Percentiles rank a stretch among this genome's conserved stretches.
Evolutionary conservation across 768 basidiomycete genomes (phyloP).

Genomic region (Lyophyllum decastes): DNA sequence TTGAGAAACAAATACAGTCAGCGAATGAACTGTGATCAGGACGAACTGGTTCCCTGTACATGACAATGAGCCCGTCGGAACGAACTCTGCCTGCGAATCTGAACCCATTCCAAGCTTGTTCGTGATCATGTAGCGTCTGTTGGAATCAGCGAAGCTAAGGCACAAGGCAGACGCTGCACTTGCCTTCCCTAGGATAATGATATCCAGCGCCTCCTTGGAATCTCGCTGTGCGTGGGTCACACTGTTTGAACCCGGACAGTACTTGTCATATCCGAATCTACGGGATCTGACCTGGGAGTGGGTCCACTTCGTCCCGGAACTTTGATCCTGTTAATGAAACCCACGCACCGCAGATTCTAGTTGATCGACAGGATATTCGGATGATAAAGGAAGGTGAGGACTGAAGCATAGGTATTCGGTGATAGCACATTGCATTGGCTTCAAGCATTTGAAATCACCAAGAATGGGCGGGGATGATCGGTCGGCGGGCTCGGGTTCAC

Average conservation of each 20-base stretch:
- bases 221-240: conserved; percentile 3
- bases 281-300: conserved; percentile 17
- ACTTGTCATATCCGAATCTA: conserved; percentile 27
- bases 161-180: conserved; percentile 11
- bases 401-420: conserved; percentile 45
- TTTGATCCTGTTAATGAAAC: neutral
- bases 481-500: conserved; percentile 9
- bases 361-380: conserved; percentile 16
- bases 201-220: conserved; percentile 26
- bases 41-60: conserved; percentile 62
- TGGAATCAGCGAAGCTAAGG: neutral
- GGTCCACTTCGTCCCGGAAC: neutral
- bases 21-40: conserved; percentile 4
- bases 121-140: conserved; percentile 56
- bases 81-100: conserved; percentile 59
- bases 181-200: conserved; percentile 44
- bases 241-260: conserved; percentile 8
- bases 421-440: conserved; percentile 52
- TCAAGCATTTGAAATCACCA: conserved; percentile 39
- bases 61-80: conserved; percentile 57
- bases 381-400: conserved; percentile 34
- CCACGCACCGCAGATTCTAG: conserved; percentile 16
- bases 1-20: conserved; percentile 3
- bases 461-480: conserved; percentile 12
- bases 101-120: conserved; percentile 69